phyloP scores from a whole-genome alignment of 2,329 filamentous ascomycete species.

The Fusarium sarcochroum region DNA sequence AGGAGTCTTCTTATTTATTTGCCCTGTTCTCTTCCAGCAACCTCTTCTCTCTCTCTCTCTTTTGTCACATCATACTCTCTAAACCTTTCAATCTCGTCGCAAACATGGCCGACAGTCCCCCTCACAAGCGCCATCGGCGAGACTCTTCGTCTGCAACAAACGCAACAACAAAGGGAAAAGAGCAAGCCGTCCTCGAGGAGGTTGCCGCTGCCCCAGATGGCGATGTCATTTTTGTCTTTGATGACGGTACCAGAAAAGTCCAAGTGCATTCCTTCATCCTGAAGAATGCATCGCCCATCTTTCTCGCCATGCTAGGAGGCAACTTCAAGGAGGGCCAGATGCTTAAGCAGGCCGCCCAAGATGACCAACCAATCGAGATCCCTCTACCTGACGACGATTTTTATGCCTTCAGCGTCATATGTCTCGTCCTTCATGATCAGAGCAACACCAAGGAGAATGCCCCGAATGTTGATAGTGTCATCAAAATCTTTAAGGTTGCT shows the following conservation, averaged over 20 bases:
- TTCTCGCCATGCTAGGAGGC: slow-evolving; percentile 5
- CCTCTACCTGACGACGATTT: slow-evolving; percentile 19
- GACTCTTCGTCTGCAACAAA: not conserved
- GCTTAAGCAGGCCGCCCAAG: not conserved
- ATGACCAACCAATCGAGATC: slow-evolving; percentile 1
- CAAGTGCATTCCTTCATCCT: slow-evolving; percentile 21
- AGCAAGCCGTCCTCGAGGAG: not conserved
- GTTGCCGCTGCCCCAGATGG: slow-evolving; percentile 14
- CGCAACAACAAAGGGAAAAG: not conserved
- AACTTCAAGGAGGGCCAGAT: slow-evolving; percentile 17
- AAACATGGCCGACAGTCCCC: not conserved
- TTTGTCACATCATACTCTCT: not conserved
- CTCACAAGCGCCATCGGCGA: not conserved
- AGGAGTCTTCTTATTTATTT: not conserved
- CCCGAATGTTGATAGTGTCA: not conserved
- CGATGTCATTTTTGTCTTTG: slow-evolving; percentile 19
- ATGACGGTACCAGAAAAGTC: not conserved
- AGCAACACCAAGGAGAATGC: not conserved
- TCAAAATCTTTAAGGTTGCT: slow-evolving; percentile 1
- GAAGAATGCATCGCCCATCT: slow-evolving; percentile 4
- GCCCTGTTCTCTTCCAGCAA: not conserved
- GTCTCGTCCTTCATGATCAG: slow-evolving; percentile 13
- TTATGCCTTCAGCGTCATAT: slow-evolving; percentile 6
- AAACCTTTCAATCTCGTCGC: not conserved
- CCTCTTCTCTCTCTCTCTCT: not conserved